phyloP scores from a whole-genome alignment of 805 yeast genomes.

The Saccharomyces mikatae region DNA sequence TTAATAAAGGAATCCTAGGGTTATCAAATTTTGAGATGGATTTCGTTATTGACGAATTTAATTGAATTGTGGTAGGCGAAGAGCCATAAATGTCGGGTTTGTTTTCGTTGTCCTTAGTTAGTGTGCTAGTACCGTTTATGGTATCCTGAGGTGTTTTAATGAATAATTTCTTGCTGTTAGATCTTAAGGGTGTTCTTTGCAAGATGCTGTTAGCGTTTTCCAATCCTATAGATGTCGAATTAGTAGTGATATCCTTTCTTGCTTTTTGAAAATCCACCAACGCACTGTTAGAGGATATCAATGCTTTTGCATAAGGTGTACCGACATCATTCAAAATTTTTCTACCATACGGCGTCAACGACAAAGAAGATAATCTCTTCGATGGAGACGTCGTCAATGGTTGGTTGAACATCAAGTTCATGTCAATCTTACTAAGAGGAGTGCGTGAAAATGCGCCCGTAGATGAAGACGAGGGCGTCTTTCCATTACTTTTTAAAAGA shows the following conservation, averaged over 20 bases:
- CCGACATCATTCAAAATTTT: conserved; percentile 26
- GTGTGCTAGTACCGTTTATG: background rate
- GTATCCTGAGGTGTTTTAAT: background rate
- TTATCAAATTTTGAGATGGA: conserved; percentile 17
- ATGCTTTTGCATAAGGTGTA: conserved; percentile 21
- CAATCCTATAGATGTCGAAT: background rate
- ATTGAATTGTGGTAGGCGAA: conserved; percentile 31
- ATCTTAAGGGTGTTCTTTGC: conserved; percentile 8
- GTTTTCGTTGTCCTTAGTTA: conserved; percentile 7
- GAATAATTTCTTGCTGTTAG: conserved; percentile 4
- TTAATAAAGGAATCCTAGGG: conserved; percentile 14
- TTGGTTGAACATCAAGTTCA: conserved; percentile 28
- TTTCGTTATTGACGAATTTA: conserved; percentile 29
- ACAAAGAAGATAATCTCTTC: conserved; percentile 17
- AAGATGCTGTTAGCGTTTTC: background rate
- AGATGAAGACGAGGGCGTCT: background rate
- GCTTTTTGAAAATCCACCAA: conserved; percentile 29
- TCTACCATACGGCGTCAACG: conserved; percentile 30
- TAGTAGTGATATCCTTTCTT: conserved; percentile 16
- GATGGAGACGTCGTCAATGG: conserved; percentile 24
- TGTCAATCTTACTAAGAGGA: conserved; percentile 27
- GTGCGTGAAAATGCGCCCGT: conserved; percentile 12
- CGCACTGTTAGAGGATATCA: conserved; percentile 26
- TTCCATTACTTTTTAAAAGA: background rate
- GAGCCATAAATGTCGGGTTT: conserved; percentile 24